Base-by-base conservation (phyloP, 352 stramenopile species). In the Phytophthora brassicae region DNA sequence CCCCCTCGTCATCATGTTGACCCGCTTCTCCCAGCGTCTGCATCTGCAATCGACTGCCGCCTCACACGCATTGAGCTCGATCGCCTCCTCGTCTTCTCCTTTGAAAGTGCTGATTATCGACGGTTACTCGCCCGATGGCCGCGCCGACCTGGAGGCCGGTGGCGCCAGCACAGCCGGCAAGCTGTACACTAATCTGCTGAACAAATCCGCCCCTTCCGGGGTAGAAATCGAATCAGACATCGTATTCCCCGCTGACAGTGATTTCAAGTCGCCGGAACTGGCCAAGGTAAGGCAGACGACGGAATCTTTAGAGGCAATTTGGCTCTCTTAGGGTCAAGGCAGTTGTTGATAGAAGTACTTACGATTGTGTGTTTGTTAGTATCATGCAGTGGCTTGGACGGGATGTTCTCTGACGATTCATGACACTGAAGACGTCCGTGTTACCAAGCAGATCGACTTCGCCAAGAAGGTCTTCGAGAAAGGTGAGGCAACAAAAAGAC, bases 341-440 rank as follows among this genome's bases (percentile, higher is more conserved):
- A 28, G 33, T 39, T 20, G 13, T 41, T 41, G 33, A 20, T 12
- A 16, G 11, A 58, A 35, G 12, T 19, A 48, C 22, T 23, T 17
- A 35, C 14, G 19, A 31, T 9, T 31, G 43, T 43, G 23, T 14
- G 7, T 31, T 53, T 56, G 24, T 22, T 17, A 87, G 75, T 92
- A 90, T 47, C 79, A 92, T 66, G 83, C 76, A 22, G 81, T 92
- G 50, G 77, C 79, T 36, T 92, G 83, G 83, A 90, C 83, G 7
- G 83, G 83, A 12, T 92, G 77, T 57, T 90, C 81, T 35, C 56
- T 92, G 23, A 92, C 83, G 13, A 86, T 92, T 58, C 68, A 90
- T 54, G 72, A 92, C 19, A 64, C 61, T 9, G 28, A 69, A 26
- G 83, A 92, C 41, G 47, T 74, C 20, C 79, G 79, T 31, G 79